Conservation (phyloP, 225 moss, liverwort and hornwort genomes). For the Pseudisothecium myosuroides region DNA sequence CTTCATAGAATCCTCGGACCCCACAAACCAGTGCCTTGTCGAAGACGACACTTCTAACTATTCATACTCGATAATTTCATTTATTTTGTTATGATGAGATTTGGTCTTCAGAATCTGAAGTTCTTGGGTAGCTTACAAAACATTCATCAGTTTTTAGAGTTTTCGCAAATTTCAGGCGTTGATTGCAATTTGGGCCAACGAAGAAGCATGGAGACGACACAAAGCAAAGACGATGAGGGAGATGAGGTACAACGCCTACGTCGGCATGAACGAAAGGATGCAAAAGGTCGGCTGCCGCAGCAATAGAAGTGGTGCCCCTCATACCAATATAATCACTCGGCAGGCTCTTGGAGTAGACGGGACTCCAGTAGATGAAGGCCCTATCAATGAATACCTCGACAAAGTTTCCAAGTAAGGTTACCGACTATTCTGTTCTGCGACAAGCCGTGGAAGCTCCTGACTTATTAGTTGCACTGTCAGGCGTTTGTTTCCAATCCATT, state of each 20-base stretch:
- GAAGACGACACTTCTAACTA: not conserved
- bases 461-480: not conserved
- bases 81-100: not conserved
- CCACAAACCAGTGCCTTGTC: not conserved
- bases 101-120: not conserved
- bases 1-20: not conserved
- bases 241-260: constrained; percentile 9
- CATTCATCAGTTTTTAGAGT: not conserved
- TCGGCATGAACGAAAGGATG: constrained; percentile 4
- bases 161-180: constrained; percentile 2
- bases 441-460: not conserved
- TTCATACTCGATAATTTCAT: not conserved
- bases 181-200: constrained; percentile 6
- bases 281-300: constrained; percentile 6
- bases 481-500: not conserved
- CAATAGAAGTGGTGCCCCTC: constrained; percentile 18
- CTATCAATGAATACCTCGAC: not conserved
- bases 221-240: constrained; percentile 12
- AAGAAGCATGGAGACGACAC: constrained; percentile 11
- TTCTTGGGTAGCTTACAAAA: not conserved
- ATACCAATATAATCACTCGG: constrained; percentile 35
- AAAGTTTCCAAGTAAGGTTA: constrained; percentile 7
- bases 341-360: not conserved
- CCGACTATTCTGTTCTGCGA: not conserved
- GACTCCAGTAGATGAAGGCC: not conserved